Percentiles rank a stretch among this genome's conserved stretches.
phyloP scores from a whole-genome alignment of 306 rosid genomes.

The Trichosanthes truncata region DNA sequence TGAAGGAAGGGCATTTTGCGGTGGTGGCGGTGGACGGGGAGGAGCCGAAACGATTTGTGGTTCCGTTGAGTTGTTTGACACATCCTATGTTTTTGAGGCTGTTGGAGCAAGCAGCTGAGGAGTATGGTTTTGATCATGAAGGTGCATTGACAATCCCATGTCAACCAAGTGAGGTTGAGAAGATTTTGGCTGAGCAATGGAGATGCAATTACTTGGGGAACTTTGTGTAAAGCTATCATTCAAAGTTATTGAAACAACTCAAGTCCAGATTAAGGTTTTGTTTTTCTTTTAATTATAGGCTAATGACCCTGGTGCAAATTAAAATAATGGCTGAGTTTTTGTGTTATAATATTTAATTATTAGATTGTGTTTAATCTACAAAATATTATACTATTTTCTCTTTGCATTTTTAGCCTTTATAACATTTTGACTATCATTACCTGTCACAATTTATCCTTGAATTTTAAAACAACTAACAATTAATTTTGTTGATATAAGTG shows the following conservation, averaged over 20 bases:
- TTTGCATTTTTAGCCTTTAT: too few species aligned
- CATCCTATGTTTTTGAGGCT: slow-evolving; percentile 52
- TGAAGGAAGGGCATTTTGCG: slow-evolving; percentile 80
- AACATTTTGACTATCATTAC: too few species aligned
- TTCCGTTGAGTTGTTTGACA: slow-evolving; percentile 50
- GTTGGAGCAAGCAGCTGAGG: slow-evolving; percentile 65
- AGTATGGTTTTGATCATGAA: slow-evolving; percentile 68
- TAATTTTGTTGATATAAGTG: too few species aligned
- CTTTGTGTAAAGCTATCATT: slow-evolving; percentile 24
- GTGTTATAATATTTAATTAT: background rate
- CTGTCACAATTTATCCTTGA: too few species aligned
- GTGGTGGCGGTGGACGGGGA: slow-evolving; percentile 51
- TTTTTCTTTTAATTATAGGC: background rate
- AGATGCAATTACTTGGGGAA: slow-evolving; percentile 13
- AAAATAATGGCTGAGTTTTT: background rate
- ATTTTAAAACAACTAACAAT: too few species aligned
- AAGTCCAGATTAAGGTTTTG: background rate
- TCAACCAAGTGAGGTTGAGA: slow-evolving; percentile 48
- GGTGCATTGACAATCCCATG: slow-evolving; percentile 73
- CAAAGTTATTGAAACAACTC: slow-evolving; percentile 19
- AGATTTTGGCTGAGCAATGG: slow-evolving; percentile 39
- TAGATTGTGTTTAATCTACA: background rate
- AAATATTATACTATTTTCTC: too few species aligned
- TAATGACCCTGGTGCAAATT: background rate
- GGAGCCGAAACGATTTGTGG: slow-evolving; percentile 47